Base-by-base conservation (phyloP, 2,329 filamentous ascomycete species). In the Helminthosporium solani region DNA sequence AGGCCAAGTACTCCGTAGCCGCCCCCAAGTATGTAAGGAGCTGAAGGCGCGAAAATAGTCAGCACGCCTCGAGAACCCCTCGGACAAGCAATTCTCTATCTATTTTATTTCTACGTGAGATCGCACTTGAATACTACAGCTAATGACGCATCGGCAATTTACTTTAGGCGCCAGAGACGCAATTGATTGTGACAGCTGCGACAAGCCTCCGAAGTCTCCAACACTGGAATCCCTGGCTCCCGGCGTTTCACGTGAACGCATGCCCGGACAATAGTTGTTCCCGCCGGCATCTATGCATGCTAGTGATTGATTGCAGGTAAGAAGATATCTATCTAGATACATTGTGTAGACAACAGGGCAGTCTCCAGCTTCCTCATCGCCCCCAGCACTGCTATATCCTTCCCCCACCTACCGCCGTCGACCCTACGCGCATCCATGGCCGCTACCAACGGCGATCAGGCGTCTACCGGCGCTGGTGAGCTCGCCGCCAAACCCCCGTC, bases 401-500 rank as follows among this genome's bases (percentile, higher is more conserved):
- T 44, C 50, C 40, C 46, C 43, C 33, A 34, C 9, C 20, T 28
- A 14, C 47, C 23, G 12, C 35, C 15, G 31, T 37, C 21, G 28
- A 27, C 18, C n/a, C 21, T 20, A 21, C 21, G 16, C 46, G 30
- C 28, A 33, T 33, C 48, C 45, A 68, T 68, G 65, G 63, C 64
- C 46, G 55, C 58, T 36, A n/a, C 61, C 37, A 64, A 61, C 42
- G 60, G 58, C 33, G 58, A 57, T 18, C 52, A 53, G 28, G 48
- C 52, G 30, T 33, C 59, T 18, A 15, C 38, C 20, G 19, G 31
- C 23, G 31, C 41, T 37, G 37, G 46, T 33, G 63, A 64, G 8
- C 55, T 66, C 40, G 49, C 49, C 19, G 54, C 55, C 68, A 92
- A 90, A 70, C 84, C 89, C 27, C 92, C 92, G 3, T 75, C 85